Evolutionary conservation across 2,329 filamentous ascomycete species (phyloP).

Genomic region (Aphanocladium album): DNA sequence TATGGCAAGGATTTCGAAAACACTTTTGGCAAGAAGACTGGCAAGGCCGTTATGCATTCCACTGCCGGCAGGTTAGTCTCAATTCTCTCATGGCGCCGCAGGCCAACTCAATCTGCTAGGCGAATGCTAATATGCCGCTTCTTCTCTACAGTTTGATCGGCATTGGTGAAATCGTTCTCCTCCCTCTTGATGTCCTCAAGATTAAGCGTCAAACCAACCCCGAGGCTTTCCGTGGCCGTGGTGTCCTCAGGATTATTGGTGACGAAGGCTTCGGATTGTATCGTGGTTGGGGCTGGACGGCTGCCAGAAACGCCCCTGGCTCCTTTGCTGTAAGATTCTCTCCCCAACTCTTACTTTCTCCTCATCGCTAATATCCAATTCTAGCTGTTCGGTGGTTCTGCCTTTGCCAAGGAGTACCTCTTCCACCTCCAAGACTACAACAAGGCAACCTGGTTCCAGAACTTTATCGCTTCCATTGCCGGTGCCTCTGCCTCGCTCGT

Average conservation of each 20-base stretch:
- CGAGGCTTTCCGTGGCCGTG: constrained; percentile 92
- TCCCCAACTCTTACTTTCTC: background rate
- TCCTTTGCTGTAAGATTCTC: constrained; percentile 77
- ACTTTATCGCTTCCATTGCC: constrained; percentile 93
- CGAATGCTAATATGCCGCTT: constrained; percentile 15
- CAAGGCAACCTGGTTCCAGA: constrained; percentile 87
- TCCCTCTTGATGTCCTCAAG: constrained; percentile 95
- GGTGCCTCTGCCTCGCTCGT: constrained; percentile 93
- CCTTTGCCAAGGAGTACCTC: constrained; percentile 95
- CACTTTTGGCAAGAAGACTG: constrained; percentile 91
- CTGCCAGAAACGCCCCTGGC: constrained; percentile 91
- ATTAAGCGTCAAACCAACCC: constrained; percentile 99
- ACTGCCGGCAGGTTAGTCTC: constrained; percentile 73
- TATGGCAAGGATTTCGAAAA: constrained; percentile 79
- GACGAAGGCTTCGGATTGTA: constrained; percentile 97
- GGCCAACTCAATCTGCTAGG: background rate
- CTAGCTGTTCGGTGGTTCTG: constrained; percentile 94
- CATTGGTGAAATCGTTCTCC: constrained; percentile 92
- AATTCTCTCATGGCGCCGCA: background rate
- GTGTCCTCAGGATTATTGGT: constrained; percentile 79
- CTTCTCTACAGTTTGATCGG: constrained; percentile 68
- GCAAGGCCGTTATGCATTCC: constrained; percentile 97
- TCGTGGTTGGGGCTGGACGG: constrained; percentile 95
- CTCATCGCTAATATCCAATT: constrained; percentile 17
- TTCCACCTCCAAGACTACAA: constrained; percentile 93